Base-by-base conservation (phyloP, 345 rosid species). In the Kandelia obovata region DNA sequence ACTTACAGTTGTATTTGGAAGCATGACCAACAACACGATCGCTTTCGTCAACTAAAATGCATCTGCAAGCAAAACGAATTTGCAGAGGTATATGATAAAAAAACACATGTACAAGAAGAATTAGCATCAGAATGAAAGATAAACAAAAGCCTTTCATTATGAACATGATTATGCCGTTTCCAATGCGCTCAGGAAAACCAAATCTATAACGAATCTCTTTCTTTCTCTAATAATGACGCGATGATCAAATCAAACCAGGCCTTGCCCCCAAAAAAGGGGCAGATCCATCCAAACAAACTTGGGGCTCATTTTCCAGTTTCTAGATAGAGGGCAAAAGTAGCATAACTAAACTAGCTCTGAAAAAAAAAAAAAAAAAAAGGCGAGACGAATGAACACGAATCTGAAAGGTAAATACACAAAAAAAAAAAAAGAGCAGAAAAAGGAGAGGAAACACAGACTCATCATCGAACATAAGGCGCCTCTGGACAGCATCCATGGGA, bases 391-490 rank as follows among this genome's bases (percentile, higher is more conserved):
- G 23, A 27, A 1, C 30, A 31, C 19, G 15, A 16, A 21, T 4
- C 16, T 15, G 2, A 62, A 6, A 31, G 47, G 27, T 25, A 25
- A 1, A 26, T n/a, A 17, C 53, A 64, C 16, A 73, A 63, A 59
- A 47, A 16, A 19, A 64, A 19, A 73, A 62, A 59, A 47, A 16
- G 16, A 32, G 49, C 21, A 49, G 67, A 25, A 7, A 13, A 26
- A 32, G 53, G 69, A 58, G 21, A 59, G 53, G 62, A 64, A 77
- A 66, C 74, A 68, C 75, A 80, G 64, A 81, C 98, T 94, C 95
- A 80, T 94, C 98, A 30, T 89, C 97, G 47, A 94, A 91, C 98
- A 94, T 91, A 84, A 89, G 98, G 77, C 98, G 97, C 47, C 97
- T 78, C 85, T 94, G 97, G 71, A 94, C 98, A 53, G 97, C 98